Base-by-base conservation (phyloP, 176 grass and related monocot species). In the Poa pratensis region DNA sequence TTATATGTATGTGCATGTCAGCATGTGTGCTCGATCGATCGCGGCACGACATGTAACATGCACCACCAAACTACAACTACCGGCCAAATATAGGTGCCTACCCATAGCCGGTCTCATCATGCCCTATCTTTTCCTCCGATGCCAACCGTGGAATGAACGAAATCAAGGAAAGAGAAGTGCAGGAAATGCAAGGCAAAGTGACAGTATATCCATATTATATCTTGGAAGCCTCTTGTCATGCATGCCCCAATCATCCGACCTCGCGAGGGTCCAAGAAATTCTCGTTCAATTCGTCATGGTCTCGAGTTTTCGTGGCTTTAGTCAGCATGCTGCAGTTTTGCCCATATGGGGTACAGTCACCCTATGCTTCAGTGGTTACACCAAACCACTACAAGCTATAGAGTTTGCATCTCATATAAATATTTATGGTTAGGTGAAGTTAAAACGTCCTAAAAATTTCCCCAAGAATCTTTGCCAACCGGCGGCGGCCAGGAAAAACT, bases 311-410 rank as follows among this genome's bases (percentile, higher is more conserved):
- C 45, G 42, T 50, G 71, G 71, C 71, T 26, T 1, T 71, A 7
- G 43, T n/a, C 26, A 35, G 23, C 59, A 19, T 32, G 18, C 75
- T 57, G 22, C 13, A 64, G 88, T 82, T 81, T 26, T 42, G 88
- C 79, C 72, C 83, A 90, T 82, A 86, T 78, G 83, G 71, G 50
- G 83, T 30, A 59, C 79, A 90, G 73, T 82, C 46, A 57, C 63
- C 79, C 78, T 77, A 86, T 3, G 73, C 10, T 48, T 82, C 73
- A 82, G 83, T 83, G 64, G 83, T 55, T 78, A 57, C 27, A 83
- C 88, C 83, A 72, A 90, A 86, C 81, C 20, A 45, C 49, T 76
- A 75, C 13, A 16, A 16, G 23, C 7, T 51, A 39, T 73, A 48
- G 40, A 9, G 7, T 46, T 73, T 48, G 42, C 69, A 46, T 26